Evolutionary conservation across 2,329 filamentous ascomycete genomes (phyloP), one percentile per base, ranked within the genome.

Genomic region (Neophaeococcomyces aloes): DNA sequence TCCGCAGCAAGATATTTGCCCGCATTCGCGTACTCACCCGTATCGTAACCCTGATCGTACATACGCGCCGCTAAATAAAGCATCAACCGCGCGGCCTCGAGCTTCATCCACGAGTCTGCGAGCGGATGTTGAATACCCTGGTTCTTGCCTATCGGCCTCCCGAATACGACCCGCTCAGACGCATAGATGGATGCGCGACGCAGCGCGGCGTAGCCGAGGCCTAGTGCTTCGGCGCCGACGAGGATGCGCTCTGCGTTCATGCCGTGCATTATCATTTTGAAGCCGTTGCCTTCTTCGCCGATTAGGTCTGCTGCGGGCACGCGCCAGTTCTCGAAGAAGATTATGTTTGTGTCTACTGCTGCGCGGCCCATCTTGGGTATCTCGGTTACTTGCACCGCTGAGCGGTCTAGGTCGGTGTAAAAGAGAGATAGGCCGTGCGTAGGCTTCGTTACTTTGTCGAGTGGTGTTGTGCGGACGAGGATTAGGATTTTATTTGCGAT

Each of bases 1-100:
- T 79, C 75, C 0, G 74, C 75, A 8, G 75, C 75, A 19, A 77
- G 55, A 52, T 74, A 76, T 53, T 76, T 77, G 1, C 70, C 72
- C 5, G 63, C 65, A 52, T 77, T 76, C n/a, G 67, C 69, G 35
- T 73, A 72, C 33, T 76, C 65, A 4, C 74, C 73, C 2, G 71
- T 63, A 2, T 65, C 61, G 50, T 74, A 64, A 35, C 67, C 70
- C 2, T 62, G 60, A 57, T 79, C 75, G 51, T 78, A 79, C 11
- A 79, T 59, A n/a, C 67, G 61, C 2, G 75, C 71, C 1, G 75
- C 75, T 49, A 79, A 75, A 53, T 79, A 79, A 1, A 75, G 78
- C 0, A 74, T 70, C 31, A 77, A 57, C 50, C 78, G 77, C 1
- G 76, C 75, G 0, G 75, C 75, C 57, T 79, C 75, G 3, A 79